Base-by-base conservation (phyloP, 176 grass and related monocot genomes). In the Triticum timopheevii region DNA sequence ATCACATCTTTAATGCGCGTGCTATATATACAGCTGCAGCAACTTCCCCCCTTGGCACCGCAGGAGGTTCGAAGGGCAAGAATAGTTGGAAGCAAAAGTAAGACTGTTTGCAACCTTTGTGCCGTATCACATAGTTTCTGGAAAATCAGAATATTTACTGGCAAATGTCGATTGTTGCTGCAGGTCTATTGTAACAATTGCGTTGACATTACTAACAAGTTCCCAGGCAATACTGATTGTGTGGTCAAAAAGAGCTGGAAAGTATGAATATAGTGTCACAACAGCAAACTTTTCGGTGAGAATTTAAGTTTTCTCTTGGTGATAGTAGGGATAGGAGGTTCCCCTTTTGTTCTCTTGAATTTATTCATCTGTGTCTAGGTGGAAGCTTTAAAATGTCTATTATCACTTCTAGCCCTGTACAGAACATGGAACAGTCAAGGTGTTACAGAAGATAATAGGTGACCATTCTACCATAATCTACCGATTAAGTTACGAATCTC, bases 221-320 rank as follows among this genome's bases (percentile, higher is more conserved):
- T 98, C 93, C 56, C 96, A 98, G 80, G 93, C 93, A 90, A 98
- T 98, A 86, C 61, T 98, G 30, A 98, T 98, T 88, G 87, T 93
- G 16, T 98, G 92, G 93, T 98, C 93, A 0, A 96, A 96, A 87
- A 94, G 90, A 96, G 90, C 82, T 84, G 90, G 90, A 77, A 93
- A 94, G 72, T 98, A 94, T 83, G 93, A 98, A 69, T 96, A 98
- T 42, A 98, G 93, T 94, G 90, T 98, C 78, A 98, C 92, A 83
- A 96, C 96, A 67, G 94, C 96, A 61, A 98, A 98, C 86, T 98
- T 98, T 87, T 92, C 84, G 59, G 96, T 96, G 78, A 94, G 96
- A 3, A 31, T 25, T 36, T 59, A 40, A 31, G 54, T 87, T 85
- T 44, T 40, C 38, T 38, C 78, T 79, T 20, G 17, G 36, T 58